Conservation (phyloP, 1,284 basidiomycete species). For the Ustilago shanxiensis region DNA sequence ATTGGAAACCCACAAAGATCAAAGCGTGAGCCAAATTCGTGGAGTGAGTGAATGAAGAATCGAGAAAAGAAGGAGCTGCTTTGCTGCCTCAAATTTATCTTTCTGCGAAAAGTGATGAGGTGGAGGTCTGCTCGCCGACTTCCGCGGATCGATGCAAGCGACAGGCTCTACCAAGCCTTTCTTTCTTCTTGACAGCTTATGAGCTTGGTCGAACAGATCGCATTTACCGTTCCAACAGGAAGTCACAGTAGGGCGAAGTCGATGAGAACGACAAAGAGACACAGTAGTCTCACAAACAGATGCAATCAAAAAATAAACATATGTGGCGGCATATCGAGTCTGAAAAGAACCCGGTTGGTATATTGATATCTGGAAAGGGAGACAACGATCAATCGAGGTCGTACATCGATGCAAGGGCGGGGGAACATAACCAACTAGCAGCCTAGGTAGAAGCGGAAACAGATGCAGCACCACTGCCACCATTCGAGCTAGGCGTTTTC, state of each 20-base stretch:
- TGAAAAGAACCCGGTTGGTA: not conserved
- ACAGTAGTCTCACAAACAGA: no score
- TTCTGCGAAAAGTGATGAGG: conserved; percentile 14
- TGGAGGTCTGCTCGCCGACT: conserved; percentile 13
- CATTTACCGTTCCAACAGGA: no score
- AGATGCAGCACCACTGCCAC: conserved; percentile 5
- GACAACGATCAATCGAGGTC: not conserved
- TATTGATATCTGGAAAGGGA: not conserved
- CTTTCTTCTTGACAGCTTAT: no score
- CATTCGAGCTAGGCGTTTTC: conserved; percentile 6
- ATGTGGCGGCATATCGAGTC: no score
- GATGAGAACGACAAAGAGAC: no score
- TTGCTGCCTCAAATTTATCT: conserved; percentile 14
- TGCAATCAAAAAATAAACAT: no score
- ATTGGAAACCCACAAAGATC: conserved; percentile 2
- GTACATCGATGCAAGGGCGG: not conserved
- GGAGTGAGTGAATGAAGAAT: not conserved
- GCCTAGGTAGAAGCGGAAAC: conserved; percentile 33
- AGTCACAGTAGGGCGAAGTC: no score
- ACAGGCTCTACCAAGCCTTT: conserved; percentile 1
- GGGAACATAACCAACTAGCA: not conserved
- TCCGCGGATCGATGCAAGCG: conserved; percentile 3
- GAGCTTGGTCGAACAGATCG: no score
- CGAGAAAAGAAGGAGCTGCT: not conserved
- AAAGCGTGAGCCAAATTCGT: not conserved